A percentile compares a stretch with the other conserved stretches of the same genome.
Conservation (phyloP, 2,329 filamentous ascomycete species). For the Colletotrichum sp. region DNA sequence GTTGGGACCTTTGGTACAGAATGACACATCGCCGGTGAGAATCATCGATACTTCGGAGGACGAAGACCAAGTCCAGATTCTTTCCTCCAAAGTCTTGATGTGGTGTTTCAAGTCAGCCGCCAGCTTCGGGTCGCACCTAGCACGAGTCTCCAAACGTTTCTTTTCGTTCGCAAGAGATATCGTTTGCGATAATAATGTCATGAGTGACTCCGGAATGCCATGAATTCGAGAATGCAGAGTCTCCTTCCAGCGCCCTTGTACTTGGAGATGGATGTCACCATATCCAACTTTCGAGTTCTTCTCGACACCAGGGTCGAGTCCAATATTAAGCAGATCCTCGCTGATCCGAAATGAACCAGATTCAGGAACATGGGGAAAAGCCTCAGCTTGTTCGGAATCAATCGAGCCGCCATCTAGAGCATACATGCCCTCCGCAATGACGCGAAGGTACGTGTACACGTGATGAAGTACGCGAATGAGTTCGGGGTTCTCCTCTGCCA, state of each 20-base stretch:
- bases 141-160: conserved; percentile 28
- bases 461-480: conserved; percentile 47
- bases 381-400: neutral
- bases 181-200: conserved; percentile 44
- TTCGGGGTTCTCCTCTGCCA: conserved; percentile 35
- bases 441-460: conserved; percentile 48
- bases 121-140: conserved; percentile 24
- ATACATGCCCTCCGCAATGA: conserved; percentile 44
- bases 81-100: conserved; percentile 32
- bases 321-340: conserved; percentile 24
- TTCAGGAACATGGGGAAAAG: neutral
- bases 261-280: conserved; percentile 46
- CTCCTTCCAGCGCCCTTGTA: conserved; percentile 40
- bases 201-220: conserved; percentile 44
- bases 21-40: neutral
- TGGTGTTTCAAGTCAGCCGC: conserved; percentile 30
- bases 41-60: conserved; percentile 12
- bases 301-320: conserved; percentile 24
- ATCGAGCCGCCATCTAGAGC: neutral
- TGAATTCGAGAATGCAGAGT: conserved; percentile 50
- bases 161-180: conserved; percentile 48
- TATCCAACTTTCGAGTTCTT: conserved; percentile 43
- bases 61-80: conserved; percentile 32
- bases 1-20: neutral
- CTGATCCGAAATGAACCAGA: conserved; percentile 27